Evolutionary conservation across 208 protist genomes (phyloP).

Genomic region (Leishmania martiniquensis): DNA sequence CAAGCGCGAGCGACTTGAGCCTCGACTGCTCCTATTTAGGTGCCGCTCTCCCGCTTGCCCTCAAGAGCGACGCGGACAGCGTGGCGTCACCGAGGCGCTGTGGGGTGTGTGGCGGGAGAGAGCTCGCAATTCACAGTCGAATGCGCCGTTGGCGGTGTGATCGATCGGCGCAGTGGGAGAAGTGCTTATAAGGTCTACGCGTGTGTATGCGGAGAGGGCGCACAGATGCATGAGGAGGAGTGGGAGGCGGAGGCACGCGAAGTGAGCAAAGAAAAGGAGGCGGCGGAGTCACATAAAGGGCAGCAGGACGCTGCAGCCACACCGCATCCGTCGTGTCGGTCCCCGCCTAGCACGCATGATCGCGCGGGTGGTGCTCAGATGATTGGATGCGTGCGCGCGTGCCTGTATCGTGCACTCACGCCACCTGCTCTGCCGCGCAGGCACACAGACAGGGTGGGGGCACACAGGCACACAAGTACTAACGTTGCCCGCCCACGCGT

Average conservation of each 20-base stretch:
- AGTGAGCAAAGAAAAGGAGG: not conserved
- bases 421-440: not conserved
- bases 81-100: not conserved
- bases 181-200: not conserved
- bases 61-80: not conserved
- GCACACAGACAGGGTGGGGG: not conserved
- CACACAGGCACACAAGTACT: not conserved
- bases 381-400: not conserved
- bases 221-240: not conserved
- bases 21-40: not conserved
- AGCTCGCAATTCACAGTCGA: not conserved
- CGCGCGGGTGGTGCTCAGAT: not conserved
- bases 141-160: not conserved
- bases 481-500: no score
- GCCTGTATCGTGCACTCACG: not conserved
- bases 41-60: not conserved
- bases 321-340: not conserved
- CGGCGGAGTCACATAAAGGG: not conserved
- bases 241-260: not conserved
- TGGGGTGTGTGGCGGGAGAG: not conserved
- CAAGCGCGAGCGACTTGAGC: not conserved
- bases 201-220: not conserved
- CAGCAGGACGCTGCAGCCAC: not conserved
- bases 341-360: not conserved
- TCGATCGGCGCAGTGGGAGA: not conserved